phyloP scores from a whole-genome alignment of 2,329 filamentous ascomycete species.

The Thielaviopsis populi region DNA sequence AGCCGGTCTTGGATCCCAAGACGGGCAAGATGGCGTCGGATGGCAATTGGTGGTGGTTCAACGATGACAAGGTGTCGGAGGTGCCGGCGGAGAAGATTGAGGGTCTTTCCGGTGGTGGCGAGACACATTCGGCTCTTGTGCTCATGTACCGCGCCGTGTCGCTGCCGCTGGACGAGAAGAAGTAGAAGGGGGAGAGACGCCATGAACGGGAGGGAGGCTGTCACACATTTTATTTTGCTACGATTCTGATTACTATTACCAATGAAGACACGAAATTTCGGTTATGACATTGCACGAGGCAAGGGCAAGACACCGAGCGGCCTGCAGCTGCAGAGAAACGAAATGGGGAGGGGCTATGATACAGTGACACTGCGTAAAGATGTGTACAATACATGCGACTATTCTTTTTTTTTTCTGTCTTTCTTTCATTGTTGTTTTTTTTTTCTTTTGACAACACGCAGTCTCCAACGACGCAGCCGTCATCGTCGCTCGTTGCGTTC shows the following conservation, averaged over 20 bases:
- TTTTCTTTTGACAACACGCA: too few species aligned
- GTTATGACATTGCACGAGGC: too few species aligned
- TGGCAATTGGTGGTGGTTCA: slow-evolving; percentile 99
- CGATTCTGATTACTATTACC: not conserved
- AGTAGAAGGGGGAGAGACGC: slow-evolving; percentile 11
- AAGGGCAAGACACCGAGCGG: too few species aligned
- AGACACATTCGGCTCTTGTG: slow-evolving; percentile 71
- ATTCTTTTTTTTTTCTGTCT: too few species aligned
- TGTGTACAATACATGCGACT: too few species aligned
- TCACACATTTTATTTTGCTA: not conserved
- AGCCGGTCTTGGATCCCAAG: slow-evolving; percentile 52
- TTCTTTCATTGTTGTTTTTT: too few species aligned
- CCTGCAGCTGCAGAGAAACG: too few species aligned
- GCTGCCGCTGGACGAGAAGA: slow-evolving; percentile 43
- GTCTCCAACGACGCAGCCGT: not conserved
- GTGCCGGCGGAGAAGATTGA: slow-evolving; percentile 85
- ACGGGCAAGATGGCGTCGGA: slow-evolving; percentile 73
- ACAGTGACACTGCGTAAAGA: too few species aligned
- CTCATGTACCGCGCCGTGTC: slow-evolving; percentile 63
- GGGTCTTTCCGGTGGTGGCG: slow-evolving; percentile 74
- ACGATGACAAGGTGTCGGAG: slow-evolving; percentile 92
- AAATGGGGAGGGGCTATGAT: too few species aligned
- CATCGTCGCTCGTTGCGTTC: slow-evolving; percentile 25
- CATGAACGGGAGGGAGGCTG: not conserved
- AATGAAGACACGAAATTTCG: not conserved